Base-by-base conservation (phyloP, 257 asterid genomes). In the Penstemon eatonii region DNA sequence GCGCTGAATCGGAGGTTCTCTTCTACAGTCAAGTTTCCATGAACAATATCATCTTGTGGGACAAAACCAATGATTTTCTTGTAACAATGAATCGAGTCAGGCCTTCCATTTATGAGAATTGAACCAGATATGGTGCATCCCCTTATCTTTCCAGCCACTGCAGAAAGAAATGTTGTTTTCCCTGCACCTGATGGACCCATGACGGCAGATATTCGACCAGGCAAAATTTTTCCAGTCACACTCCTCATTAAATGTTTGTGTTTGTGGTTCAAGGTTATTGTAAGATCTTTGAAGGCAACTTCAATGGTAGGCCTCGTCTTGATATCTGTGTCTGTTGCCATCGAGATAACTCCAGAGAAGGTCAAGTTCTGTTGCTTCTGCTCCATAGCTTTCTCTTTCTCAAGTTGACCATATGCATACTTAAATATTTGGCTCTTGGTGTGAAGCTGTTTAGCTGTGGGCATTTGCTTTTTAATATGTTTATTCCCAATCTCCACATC, bases 131-230 rank as follows among this genome's bases (percentile, higher is more conserved):
- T 72, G 43, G 72, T 54, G 80, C 96, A 89, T 61, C 92, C 96
- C 56, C 82, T 80, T 66, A 84, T 78, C 72, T 86, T 92, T 45
- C 98, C 96, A 45, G 86, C 76, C 60, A 92, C 94, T 7, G 98
- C 96, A 68, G 96, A 86, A 75, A 92, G 96, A 84, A 92, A 92
- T 2, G 98, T 89, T 43, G 98, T 92, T 76, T 92, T 92, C 65
- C 98, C 98, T 4, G 98, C 98, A 58, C 98, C 98, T 13, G 98
- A 92, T 66, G 98, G 98, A 49, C 98, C 98, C 98, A 92, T 89
- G 77, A 92, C 96, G 43, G 98, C 96, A 44, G 98, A 80, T 70
- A 92, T 84, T 67, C 95, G 85, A 36, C 98, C 96, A 33, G 98
- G 96, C 56, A 70, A 66, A 56, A 92, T 52, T 75, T 82, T 89